Evolutionary conservation across 208 protist genomes (phyloP), one percentile per base, ranked within the genome.

Genomic region (Porcisia deanei): DNA sequence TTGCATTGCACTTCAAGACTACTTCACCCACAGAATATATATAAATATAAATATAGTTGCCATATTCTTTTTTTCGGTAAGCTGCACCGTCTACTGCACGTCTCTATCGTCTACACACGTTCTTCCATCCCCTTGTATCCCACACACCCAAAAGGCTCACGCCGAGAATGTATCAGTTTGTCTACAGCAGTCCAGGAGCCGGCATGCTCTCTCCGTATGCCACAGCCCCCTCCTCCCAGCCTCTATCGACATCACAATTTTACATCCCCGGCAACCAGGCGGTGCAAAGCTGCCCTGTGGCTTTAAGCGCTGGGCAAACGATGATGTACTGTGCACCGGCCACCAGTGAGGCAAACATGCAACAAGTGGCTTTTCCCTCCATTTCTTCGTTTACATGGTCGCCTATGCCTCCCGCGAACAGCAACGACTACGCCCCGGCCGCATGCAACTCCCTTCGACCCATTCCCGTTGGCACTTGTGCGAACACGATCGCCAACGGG

Each of bases 141-240:
- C 1, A 43, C 10, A 34, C 14, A n/a, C 18, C n/a, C 8, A 45
- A 12, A 39, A 55, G n/a, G 49, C 54, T 68, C 58, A 41, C 20
- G 14, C 49, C 71, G 30, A 25, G n/a, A 4, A 80, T 80, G 70
- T 80, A 72, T 30, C 70, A 59, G 49, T 30, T 54, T 53, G 49
- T 71, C 20, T 58, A 53, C 25, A 61, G 69, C 54, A 59, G 30
- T 20, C 55, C 69, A 16, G 20, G 43, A 12, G n/a, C 53, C 6
- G 18, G 1, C 30, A 9, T 49, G 6, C 18, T 34, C 5, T 14
- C 54, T 22, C 30, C 25, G 18, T 41, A 55, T 41, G 0, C 7
- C 43, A 55, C 54, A 22, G 37, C 2, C 37, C n/a, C 3, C 1
- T n/a, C 9, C 12, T 10, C 9, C 12, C 45, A 20, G 25, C 45